Evolutionary conservation across 306 rosid species (phyloP).

Genomic region (Aeschynomene evenia): DNA sequence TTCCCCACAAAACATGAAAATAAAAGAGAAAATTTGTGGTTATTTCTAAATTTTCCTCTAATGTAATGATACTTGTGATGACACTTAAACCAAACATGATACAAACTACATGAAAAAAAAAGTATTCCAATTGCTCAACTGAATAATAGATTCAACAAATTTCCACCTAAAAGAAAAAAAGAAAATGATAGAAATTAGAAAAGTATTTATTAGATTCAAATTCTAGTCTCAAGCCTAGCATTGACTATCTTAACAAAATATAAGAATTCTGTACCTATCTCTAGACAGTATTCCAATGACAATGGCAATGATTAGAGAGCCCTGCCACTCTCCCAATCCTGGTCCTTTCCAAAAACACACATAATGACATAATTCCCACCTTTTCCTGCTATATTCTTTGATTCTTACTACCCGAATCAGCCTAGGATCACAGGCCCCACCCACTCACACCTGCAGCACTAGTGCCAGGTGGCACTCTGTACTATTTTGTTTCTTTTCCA

Average conservation of each 20-base stretch:
- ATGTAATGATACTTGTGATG: background rate
- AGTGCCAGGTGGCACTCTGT: too few relatives aligned
- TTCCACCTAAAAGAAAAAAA: background rate
- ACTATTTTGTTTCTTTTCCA: too few relatives aligned
- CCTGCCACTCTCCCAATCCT: too few relatives aligned
- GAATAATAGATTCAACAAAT: constrained; percentile 2
- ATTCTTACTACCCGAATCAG: too few relatives aligned
- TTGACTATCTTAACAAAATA: constrained; percentile 6
- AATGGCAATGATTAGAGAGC: too few relatives aligned
- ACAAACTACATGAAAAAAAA: background rate
- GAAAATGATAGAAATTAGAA: background rate
- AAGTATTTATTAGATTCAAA: background rate
- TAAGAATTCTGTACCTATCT: background rate
- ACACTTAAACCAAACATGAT: background rate
- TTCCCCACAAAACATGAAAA: background rate
- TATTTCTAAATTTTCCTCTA: constrained; percentile 9
- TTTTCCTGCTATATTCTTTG: too few relatives aligned
- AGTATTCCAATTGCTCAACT: constrained; percentile 2
- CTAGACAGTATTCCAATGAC: too few relatives aligned
- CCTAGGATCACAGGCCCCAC: too few relatives aligned
- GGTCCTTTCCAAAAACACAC: too few relatives aligned
- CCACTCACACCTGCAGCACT: too few relatives aligned
- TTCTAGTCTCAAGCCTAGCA: constrained; percentile 6
- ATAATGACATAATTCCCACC: too few relatives aligned
- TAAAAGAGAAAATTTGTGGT: background rate